These are phyloP conservation scores for Hygrophoropsis aurantiaca DNA, from an alignment of 768 basidiomycete genomes.

Conservation along the genomic window DNA sequence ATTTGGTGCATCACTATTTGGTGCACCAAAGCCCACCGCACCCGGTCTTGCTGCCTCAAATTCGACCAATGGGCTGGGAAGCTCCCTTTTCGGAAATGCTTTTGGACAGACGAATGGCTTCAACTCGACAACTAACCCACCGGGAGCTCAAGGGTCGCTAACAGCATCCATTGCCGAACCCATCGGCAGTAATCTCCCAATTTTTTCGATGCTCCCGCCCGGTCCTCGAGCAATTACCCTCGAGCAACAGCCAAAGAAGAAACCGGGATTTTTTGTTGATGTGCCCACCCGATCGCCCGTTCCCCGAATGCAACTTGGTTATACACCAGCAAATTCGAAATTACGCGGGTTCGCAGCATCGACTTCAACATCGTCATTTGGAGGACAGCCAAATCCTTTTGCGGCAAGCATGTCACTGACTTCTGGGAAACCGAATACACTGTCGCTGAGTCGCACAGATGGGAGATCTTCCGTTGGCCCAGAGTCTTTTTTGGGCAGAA, in stretches of 20 bases:
- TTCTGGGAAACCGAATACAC: conserved; percentile 53
- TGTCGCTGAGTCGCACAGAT: conserved; percentile 54
- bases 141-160: conserved; percentile 58
- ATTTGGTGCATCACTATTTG: conserved; percentile 50
- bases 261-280: conserved; percentile 74
- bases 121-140: conserved; percentile 39
- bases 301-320: conserved; percentile 63
- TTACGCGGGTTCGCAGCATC: conserved; percentile 65
- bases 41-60: conserved; percentile 45
- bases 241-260: conserved; percentile 71
- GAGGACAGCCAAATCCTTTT: conserved; percentile 34
- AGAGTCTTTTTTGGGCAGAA: conserved; percentile 59
- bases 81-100: conserved; percentile 39
- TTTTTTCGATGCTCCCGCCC: conserved; percentile 74
- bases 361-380: conserved; percentile 36
- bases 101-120: conserved; percentile 31
- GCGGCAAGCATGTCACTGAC: conserved; percentile 46
- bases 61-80: conserved; percentile 37
- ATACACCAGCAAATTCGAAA: conserved; percentile 61
- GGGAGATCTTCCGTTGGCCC: conserved; percentile 42
- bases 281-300: conserved; percentile 70
- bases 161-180: conserved; percentile 90
- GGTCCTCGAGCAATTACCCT: conserved; percentile 62
- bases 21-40: conserved; percentile 47
- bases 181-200: conserved; percentile 67